A percentile compares a stretch with the other conserved stretches of the same genome.
These are phyloP conservation scores for Pseudogymnoascus sp. DNA, from an alignment of 2,329 filamentous ascomycete species.

Conservation along the genomic window DNA sequence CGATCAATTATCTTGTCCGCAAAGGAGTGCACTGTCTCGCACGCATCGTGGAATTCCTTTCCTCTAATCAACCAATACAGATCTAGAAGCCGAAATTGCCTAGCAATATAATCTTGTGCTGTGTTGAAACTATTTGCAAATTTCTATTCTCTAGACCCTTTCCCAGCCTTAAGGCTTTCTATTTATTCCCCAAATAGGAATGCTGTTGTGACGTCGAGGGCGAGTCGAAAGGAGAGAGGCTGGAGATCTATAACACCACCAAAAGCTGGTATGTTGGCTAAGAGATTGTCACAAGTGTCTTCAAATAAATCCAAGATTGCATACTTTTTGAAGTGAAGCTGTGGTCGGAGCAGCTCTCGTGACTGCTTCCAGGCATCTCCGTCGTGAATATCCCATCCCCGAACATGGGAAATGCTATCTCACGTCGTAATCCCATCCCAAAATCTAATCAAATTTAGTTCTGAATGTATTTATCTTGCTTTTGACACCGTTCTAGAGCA, in stretches of 20 bases:
- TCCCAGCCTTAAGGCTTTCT: slow-evolving; percentile 18
- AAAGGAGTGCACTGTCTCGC: slow-evolving; percentile 17
- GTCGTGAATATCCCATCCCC: slow-evolving; percentile 32
- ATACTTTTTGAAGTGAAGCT: slow-evolving; percentile 28
- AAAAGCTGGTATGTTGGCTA: slow-evolving; percentile 13
- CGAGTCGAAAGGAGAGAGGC: slow-evolving; percentile 41
- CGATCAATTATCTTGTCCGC: slow-evolving; percentile 25
- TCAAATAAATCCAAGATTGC: slow-evolving; percentile 27
- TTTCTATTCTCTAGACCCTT: slow-evolving; percentile 11
- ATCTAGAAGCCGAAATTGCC: slow-evolving; percentile 24
- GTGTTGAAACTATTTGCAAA: slow-evolving; percentile 32
- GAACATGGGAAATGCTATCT: slow-evolving; percentile 23
- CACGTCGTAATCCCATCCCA: slow-evolving; percentile 21
- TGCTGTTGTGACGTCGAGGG: slow-evolving; percentile 47
- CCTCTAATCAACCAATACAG: slow-evolving; percentile 20
- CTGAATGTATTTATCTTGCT: not conserved
- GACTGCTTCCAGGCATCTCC: slow-evolving; percentile 26
- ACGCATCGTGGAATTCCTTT: slow-evolving; percentile 20
- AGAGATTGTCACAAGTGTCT: slow-evolving; percentile 27
- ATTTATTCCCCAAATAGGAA: slow-evolving; percentile 46
- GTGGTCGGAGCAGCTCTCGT: slow-evolving; percentile 28
- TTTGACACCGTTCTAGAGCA: not conserved
- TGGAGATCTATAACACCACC: slow-evolving; percentile 26
- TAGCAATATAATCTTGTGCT: slow-evolving; percentile 26
- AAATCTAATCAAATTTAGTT: slow-evolving; percentile 19